A percentile compares a stretch with the other conserved stretches of the same genome.
Evolutionary conservation across 2,329 filamentous ascomycete species (phyloP).

Genomic region (Ophiosphaerella narmari): DNA sequence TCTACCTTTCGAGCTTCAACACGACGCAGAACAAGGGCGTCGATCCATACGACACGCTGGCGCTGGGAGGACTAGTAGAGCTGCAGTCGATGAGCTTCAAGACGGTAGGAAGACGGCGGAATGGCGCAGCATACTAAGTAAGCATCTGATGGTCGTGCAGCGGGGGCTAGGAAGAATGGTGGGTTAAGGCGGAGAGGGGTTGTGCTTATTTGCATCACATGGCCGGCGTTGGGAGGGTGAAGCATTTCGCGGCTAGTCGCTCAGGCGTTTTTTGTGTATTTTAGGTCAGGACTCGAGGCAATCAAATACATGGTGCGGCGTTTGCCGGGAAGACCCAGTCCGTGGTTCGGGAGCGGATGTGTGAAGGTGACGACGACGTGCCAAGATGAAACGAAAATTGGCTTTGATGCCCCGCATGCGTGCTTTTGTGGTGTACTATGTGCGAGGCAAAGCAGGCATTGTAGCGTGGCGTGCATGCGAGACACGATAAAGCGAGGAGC

Average conservation of each 20-base stretch:
- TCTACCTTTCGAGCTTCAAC: slow-evolving; percentile 78
- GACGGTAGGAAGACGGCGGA: slow-evolving; percentile 30
- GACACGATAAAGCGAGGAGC: background rate
- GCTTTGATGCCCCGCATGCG: too few relatives aligned
- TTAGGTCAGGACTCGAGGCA: background rate
- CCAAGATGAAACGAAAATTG: too few relatives aligned
- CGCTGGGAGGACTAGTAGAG: slow-evolving; percentile 36
- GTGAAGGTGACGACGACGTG: background rate
- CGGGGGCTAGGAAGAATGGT: background rate
- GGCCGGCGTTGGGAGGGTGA: background rate
- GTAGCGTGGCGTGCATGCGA: background rate
- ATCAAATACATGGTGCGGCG: background rate
- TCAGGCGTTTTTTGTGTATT: background rate
- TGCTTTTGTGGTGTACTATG: too few relatives aligned
- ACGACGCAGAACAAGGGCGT: slow-evolving; percentile 52
- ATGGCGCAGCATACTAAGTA: slow-evolving; percentile 32
- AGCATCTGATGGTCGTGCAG: background rate
- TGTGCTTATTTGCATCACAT: background rate
- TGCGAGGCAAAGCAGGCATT: background rate
- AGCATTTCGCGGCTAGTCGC: slow-evolving; percentile 2
- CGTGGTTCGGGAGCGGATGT: too few relatives aligned
- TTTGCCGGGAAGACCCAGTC: background rate
- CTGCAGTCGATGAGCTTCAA: slow-evolving; percentile 43
- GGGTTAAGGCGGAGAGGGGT: background rate
- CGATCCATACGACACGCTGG: slow-evolving; percentile 42